A percentile compares a stretch with the other conserved stretches of the same genome.
These are phyloP conservation scores for Dichotomocladium elegans DNA, from an alignment of 371 early-diverging fungal species.

Conservation along the genomic window DNA sequence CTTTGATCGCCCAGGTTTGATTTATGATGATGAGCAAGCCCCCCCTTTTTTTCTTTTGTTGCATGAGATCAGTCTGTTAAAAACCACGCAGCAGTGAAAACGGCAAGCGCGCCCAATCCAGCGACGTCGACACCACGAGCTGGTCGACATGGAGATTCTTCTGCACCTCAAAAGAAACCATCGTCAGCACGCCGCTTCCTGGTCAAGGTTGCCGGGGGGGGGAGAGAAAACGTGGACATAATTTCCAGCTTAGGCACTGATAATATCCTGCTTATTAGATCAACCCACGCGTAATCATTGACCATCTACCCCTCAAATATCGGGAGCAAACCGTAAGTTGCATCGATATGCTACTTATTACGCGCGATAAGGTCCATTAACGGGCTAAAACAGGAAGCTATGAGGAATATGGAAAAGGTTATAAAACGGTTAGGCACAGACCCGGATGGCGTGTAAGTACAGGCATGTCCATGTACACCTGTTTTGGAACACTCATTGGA, in stretches of 20 bases:
- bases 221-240: background rate
- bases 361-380: background rate
- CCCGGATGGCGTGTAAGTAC: slow-evolving; percentile 28
- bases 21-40: too few relatives aligned
- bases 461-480: too few relatives aligned
- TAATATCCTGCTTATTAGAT: too few relatives aligned
- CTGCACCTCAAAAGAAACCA: background rate
- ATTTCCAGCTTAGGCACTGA: too few relatives aligned
- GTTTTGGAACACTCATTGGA: too few relatives aligned
- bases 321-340: slow-evolving; percentile 26
- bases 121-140: background rate
- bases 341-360: background rate
- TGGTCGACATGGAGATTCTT: background rate
- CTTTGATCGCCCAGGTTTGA: background rate
- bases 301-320: slow-evolving; percentile 25
- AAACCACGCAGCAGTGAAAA: too few relatives aligned
- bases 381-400: slow-evolving; percentile 13
- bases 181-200: background rate
- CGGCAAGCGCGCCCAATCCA: too few relatives aligned
- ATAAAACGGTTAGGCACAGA: slow-evolving; percentile 15
- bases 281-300: slow-evolving; percentile 22
- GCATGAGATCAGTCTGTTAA: too few relatives aligned
- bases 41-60: background rate
- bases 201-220: background rate
- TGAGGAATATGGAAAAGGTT: slow-evolving; percentile 22